Evolutionary conservation across 805 yeast species (phyloP).

Genomic region (Kazachstania bromeliacearum): DNA sequence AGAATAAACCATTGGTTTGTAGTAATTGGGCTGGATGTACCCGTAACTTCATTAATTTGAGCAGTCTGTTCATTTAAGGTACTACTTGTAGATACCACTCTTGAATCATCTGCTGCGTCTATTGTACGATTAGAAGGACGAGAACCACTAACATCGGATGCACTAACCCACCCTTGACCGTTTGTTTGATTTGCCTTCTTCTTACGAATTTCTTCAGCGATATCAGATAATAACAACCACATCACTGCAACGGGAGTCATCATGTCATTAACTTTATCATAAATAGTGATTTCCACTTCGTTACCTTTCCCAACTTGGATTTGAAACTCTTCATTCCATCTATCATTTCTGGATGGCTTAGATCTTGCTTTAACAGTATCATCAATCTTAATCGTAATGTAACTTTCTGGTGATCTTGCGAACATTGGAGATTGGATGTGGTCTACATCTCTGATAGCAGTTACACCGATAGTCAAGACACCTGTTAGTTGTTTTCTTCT

Average conservation of each 20-base stretch:
- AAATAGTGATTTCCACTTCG: constrained; percentile 81
- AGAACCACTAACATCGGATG: constrained; percentile 35
- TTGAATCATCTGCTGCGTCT: not conserved
- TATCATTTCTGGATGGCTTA: constrained; percentile 62
- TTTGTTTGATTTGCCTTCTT: constrained; percentile 69
- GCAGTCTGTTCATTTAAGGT: not conserved
- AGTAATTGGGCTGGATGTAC: constrained; percentile 25
- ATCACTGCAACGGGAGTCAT: constrained; percentile 81
- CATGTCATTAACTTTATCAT: constrained; percentile 61
- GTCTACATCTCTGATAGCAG: constrained; percentile 79
- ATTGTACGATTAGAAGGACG: not conserved
- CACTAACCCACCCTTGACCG: constrained; percentile 83
- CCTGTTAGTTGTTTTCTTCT: constrained; percentile 84
- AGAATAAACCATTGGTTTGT: constrained; percentile 80
- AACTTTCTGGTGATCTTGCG: constrained; percentile 69
- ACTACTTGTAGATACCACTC: constrained; percentile 2
- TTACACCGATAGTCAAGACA: constrained; percentile 57
- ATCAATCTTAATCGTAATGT: constrained; percentile 72
- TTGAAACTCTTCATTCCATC: constrained; percentile 74
- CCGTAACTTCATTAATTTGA: not conserved
- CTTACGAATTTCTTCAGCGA: constrained; percentile 90
- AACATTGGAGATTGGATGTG: constrained; percentile 82
- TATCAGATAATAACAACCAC: constrained; percentile 85
- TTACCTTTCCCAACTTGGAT: constrained; percentile 83
- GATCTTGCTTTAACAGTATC: constrained; percentile 78